Evolutionary conservation across 345 rosid genomes (phyloP).

Genomic region (Lagerstroemia speciosa): DNA sequence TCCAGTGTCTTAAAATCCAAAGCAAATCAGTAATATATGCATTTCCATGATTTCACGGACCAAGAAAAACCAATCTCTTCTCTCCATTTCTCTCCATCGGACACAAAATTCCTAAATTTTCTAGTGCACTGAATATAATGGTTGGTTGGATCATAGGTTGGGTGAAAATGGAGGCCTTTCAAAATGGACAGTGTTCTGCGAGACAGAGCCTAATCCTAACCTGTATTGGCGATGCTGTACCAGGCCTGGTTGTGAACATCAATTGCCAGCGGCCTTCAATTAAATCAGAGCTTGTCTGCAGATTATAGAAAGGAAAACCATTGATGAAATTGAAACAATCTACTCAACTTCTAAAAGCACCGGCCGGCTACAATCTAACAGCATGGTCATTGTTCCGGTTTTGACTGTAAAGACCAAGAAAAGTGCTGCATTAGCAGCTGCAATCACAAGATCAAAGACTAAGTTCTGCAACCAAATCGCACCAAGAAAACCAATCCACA

Average conservation of each 20-base stretch:
- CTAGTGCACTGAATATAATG: background rate
- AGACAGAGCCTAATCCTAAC: constrained; percentile 25
- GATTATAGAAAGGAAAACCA: background rate
- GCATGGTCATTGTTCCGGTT: background rate
- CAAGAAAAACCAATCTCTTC: too few relatives aligned
- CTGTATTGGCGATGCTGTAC: constrained; percentile 95
- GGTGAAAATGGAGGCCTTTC: background rate
- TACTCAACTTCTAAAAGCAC: too few relatives aligned
- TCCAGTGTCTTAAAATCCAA: background rate
- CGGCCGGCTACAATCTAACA: background rate
- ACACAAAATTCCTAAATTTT: too few relatives aligned
- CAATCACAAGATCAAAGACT: background rate
- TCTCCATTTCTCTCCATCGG: too few relatives aligned
- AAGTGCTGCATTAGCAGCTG: background rate
- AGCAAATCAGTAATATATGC: background rate
- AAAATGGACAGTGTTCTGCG: background rate
- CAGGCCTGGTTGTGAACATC: constrained; percentile 95
- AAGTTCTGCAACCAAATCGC: background rate
- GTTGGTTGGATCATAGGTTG: background rate
- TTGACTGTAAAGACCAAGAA: background rate
- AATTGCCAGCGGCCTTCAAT: constrained; percentile 92
- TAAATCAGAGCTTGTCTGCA: constrained; percentile 60
- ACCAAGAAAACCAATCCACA: too few relatives aligned
- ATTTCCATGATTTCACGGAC: too few relatives aligned
- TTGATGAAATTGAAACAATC: background rate